Evolutionary conservation across 2,329 filamentous ascomycete genomes (phyloP).

Genomic region (Xylariaceae sp.): DNA sequence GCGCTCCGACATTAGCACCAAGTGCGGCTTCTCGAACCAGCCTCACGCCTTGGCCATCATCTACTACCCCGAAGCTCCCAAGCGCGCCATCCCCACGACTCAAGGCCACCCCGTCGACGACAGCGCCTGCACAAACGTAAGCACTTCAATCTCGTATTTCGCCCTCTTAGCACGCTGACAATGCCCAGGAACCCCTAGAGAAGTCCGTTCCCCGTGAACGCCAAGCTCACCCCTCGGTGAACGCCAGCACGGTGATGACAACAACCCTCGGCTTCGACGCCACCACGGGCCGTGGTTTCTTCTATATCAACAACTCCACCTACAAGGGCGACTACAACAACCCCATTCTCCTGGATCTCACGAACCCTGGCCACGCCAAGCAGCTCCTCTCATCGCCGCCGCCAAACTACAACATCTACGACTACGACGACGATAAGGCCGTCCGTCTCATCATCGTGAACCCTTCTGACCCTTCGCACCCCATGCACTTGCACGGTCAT

Average conservation of each 20-base stretch:
- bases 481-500: neutral
- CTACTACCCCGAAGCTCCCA: neutral
- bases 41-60: conserved; percentile 20
- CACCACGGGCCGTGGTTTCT: neutral
- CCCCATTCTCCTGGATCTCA: neutral
- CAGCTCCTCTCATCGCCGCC: neutral
- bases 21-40: conserved; percentile 35
- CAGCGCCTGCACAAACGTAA: neutral
- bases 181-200: neutral
- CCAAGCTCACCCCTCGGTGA: neutral
- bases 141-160: neutral
- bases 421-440: neutral
- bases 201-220: neutral
- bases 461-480: neutral
- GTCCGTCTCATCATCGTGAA: neutral
- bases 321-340: neutral
- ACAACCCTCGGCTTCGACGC: neutral
- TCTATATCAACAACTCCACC: neutral
- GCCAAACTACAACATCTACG: neutral
- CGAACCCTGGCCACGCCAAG: neutral
- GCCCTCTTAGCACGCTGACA: neutral
- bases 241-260: neutral
- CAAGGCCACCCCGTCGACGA: neutral
- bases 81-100: neutral
- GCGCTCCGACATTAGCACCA: neutral